Conservation (phyloP, 1,284 basidiomycete species). For the Rhodotorula glutinis region DNA sequence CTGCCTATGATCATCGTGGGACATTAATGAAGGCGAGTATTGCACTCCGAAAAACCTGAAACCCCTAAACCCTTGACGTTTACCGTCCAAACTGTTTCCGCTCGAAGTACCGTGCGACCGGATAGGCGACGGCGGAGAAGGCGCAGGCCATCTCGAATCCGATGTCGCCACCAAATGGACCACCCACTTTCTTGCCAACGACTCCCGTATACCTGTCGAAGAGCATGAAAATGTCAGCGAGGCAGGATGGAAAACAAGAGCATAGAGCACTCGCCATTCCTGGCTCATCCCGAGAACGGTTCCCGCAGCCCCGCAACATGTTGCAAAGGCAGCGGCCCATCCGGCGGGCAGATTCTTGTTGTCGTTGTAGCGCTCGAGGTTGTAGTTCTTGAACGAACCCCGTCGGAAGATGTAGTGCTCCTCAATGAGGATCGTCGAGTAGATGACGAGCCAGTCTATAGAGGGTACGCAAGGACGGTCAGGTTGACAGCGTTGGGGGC, state of each 20-base stretch:
- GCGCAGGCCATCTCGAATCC: constrained; percentile 45
- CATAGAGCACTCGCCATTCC: constrained; percentile 33
- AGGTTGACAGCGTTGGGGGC: not conserved
- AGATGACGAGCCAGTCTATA: constrained; percentile 49
- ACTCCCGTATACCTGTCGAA: not conserved
- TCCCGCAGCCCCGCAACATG: constrained; percentile 45
- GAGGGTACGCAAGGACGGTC: constrained; percentile 12
- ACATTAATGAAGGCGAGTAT: not conserved
- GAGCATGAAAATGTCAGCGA: not conserved
- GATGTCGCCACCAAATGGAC: constrained; percentile 16
- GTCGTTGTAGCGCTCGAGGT: constrained; percentile 49
- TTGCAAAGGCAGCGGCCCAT: constrained; percentile 45
- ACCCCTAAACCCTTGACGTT: constrained; percentile 20
- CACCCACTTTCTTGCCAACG: not conserved
- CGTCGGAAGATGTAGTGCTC: constrained; percentile 51
- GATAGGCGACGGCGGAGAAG: constrained; percentile 47
- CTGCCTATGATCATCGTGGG: too few species aligned
- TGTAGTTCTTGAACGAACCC: constrained; percentile 44
- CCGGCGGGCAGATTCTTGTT: constrained; percentile 41
- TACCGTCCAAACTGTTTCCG: constrained; percentile 41
- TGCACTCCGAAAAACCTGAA: not conserved
- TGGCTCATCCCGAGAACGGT: constrained; percentile 47
- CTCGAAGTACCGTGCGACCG: constrained; percentile 46
- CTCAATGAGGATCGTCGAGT: constrained; percentile 47
- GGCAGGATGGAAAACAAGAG: constrained; percentile 23